A percentile compares a stretch with the other conserved stretches of the same genome.
Evolutionary conservation across 2,329 filamentous ascomycete species (phyloP).

Genomic region (Neopestalotiopsis clavispora): DNA sequence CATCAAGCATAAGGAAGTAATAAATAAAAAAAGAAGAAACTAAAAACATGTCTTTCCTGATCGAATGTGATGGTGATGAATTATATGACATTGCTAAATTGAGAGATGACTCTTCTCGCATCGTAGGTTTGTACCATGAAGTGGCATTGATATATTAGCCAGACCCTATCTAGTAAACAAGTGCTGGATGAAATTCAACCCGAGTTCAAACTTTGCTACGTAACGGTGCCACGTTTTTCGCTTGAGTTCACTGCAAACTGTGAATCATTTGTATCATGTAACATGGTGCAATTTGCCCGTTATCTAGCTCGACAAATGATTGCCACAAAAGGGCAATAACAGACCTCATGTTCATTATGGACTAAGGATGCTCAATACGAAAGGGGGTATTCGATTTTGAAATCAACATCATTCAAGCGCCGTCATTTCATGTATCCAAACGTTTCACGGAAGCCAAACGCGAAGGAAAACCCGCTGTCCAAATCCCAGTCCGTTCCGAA

Average conservation of each 20-base stretch:
- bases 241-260: too few relatives aligned
- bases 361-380: neutral
- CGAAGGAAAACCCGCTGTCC: neutral
- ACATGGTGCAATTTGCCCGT: too few relatives aligned
- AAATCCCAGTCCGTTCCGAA: neutral
- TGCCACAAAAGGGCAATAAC: neutral
- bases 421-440: neutral
- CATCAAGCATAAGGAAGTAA: conserved; percentile 24
- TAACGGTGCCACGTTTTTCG: too few relatives aligned
- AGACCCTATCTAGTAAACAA: neutral
- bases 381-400: neutral
- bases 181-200: neutral
- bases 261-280: too few relatives aligned
- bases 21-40: conserved; percentile 36
- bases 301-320: too few relatives aligned
- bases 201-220: too few relatives aligned
- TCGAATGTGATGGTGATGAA: too few relatives aligned
- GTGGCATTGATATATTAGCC: neutral
- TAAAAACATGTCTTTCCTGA: neutral
- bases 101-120: too few relatives aligned
- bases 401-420: neutral
- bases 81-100: too few relatives aligned
- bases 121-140: neutral
- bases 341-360: neutral
- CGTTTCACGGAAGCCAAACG: neutral